Base-by-base conservation (phyloP, 305 asterid species). In the Salvia sclarea region DNA sequence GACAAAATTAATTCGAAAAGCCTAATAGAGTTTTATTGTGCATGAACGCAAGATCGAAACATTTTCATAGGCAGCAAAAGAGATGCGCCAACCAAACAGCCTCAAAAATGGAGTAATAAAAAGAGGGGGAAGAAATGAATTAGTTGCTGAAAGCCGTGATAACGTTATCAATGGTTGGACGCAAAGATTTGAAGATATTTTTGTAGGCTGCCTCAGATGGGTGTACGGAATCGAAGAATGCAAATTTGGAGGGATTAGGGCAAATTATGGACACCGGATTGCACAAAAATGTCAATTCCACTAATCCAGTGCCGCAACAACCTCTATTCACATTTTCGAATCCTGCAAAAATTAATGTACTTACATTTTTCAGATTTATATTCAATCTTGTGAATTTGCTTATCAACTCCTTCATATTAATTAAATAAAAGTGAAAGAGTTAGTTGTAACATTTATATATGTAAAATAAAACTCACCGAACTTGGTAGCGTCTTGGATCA, bases 211-310 rank as follows among this genome's bases (percentile, higher is more conserved):
- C 73, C 70, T 84, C 71, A 4, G 82, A 71, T 40, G 93, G 88
- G 38, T 86, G 93, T 6, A 81, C 69, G 0, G 90, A 38, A 55
- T 86, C 93, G 61, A 80, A 86, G 63, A 86, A 86, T 1, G 81
- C 58, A 44, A 74, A 79, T 71, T 82, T 68, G 1, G 81, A 74
- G 3, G 80, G 69, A 70, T 86, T 64, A 1, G 25, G 10, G 52
- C 93, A 86, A 17, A 80, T 47, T 0, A 6, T 0, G 5, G 88
- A 54, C 0, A 0, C 0, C n/a, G 66, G 70, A 76, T 84, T 79
- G 67, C 93, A 84, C 53, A 86, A 0, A 38, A 68, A 6, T 5
- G 83, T 38, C 21, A 72, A 58, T 74, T 86, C 93, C 3, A 83
- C 0, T 0, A 79, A 44, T 64, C 91, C 91, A 33, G 61, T 77